phyloP scores from a whole-genome alignment of 1,139 yeast species.

The Hyphopichia pseudoburtonii region DNA sequence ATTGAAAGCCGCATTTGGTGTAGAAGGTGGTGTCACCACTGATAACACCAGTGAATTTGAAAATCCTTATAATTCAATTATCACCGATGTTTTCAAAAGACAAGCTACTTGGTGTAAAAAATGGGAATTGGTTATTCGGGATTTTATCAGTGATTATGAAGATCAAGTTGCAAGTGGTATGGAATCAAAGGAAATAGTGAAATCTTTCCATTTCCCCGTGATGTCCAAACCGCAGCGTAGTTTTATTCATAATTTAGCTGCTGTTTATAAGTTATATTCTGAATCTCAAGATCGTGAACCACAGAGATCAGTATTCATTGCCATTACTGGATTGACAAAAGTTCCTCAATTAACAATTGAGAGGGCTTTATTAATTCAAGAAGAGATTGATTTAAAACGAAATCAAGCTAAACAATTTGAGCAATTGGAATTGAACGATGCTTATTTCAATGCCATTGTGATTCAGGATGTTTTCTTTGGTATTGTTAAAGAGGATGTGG shows the following conservation, averaged over 20 bases:
- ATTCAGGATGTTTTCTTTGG: constrained; percentile 58
- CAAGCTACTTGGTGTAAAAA: constrained; percentile 66
- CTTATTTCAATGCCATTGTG: constrained; percentile 51
- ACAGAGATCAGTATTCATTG: constrained; percentile 65
- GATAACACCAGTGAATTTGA: too few species aligned
- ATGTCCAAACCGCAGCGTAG: constrained; percentile 70
- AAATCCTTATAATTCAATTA: constrained; percentile 12
- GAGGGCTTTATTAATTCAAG: constrained; percentile 26
- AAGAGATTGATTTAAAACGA: constrained; percentile 29
- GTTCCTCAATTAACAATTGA: constrained; percentile 30
- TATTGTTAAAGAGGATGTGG: constrained; percentile 46
- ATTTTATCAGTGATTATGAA: constrained; percentile 42
- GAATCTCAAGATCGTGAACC: constrained; percentile 87
- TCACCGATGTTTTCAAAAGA: constrained; percentile 39
- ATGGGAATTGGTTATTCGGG: constrained; percentile 54
- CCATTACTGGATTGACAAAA: constrained; percentile 35
- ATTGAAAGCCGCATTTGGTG: constrained; percentile 61
- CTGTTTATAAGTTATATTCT: constrained; percentile 55
- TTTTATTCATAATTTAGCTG: constrained; percentile 70
- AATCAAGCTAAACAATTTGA: constrained; percentile 21
- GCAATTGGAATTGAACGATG: constrained; percentile 20
- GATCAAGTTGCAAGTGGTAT: constrained; percentile 17
- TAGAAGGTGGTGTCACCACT: too few species aligned
- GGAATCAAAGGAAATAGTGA: constrained; percentile 16
- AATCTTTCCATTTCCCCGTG: constrained; percentile 62